Percentiles rank a stretch among this genome's conserved stretches.
These are phyloP conservation scores for Epichloe uncinata DNA, from an alignment of 2,329 filamentous ascomycete genomes.

Conservation along the genomic window DNA sequence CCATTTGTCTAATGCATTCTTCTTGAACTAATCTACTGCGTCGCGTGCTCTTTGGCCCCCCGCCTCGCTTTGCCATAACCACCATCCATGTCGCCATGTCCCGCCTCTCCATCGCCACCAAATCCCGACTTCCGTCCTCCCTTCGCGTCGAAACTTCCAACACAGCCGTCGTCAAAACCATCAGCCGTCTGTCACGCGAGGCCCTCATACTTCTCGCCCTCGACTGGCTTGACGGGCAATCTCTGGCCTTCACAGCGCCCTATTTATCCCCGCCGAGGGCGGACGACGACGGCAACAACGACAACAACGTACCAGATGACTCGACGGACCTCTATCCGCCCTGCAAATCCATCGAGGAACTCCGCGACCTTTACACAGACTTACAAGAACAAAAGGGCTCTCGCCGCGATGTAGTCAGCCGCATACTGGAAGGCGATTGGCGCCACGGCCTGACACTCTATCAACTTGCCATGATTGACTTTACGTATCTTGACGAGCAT, in stretches of 20 bases:
- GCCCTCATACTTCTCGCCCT: constrained; percentile 60
- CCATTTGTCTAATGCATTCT: too few relatives aligned
- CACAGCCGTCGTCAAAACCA: constrained; percentile 48
- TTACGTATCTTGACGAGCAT: constrained; percentile 53
- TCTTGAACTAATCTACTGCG: not conserved
- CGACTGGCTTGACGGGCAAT: constrained; percentile 62
- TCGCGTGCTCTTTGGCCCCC: not conserved
- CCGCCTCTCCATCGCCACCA: constrained; percentile 54
- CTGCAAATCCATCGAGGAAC: constrained; percentile 47
- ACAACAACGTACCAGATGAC: constrained; percentile 34
- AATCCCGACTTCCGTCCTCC: constrained; percentile 56
- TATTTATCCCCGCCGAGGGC: constrained; percentile 16
- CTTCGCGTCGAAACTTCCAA: constrained; percentile 55
- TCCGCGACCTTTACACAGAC: constrained; percentile 51
- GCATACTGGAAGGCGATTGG: constrained; percentile 57
- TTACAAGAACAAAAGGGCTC: constrained; percentile 47
- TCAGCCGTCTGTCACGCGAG: constrained; percentile 57
- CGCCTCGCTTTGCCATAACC: not conserved
- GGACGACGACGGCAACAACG: constrained; percentile 25
- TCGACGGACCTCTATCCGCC: constrained; percentile 56
- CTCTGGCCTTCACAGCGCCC: constrained; percentile 39
- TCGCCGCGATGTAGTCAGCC: constrained; percentile 48
- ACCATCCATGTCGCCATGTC: constrained; percentile 25
- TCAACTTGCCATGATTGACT: constrained; percentile 55
- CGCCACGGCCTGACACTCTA: constrained; percentile 50